These are phyloP conservation scores for Rhizomucor miehei DNA, from an alignment of 371 early-diverging fungal genomes.

Conservation along the genomic window DNA sequence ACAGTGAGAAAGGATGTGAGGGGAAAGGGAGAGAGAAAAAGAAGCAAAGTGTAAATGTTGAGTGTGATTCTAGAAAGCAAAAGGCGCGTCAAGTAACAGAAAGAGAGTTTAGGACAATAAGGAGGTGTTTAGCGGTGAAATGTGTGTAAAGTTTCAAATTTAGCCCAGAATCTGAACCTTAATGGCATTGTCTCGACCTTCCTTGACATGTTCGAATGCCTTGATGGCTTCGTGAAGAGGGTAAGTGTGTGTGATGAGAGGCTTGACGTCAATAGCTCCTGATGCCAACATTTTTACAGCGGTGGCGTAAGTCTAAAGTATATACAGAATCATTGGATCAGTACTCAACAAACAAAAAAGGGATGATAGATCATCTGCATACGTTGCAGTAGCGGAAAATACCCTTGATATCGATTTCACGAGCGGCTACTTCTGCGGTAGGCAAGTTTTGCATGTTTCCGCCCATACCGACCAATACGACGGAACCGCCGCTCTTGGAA, in stretches of 20 bases:
- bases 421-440: slow-evolving; percentile 38
- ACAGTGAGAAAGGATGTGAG: too few relatives aligned
- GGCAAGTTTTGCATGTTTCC: slow-evolving; percentile 42
- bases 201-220: slow-evolving; percentile 49
- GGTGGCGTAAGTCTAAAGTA: slow-evolving; percentile 38
- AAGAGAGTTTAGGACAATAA: too few relatives aligned
- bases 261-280: slow-evolving; percentile 44
- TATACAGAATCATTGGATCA: too few relatives aligned
- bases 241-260: slow-evolving; percentile 48
- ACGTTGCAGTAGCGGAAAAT: slow-evolving; percentile 53
- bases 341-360: too few relatives aligned
- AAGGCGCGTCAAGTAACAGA: too few relatives aligned
- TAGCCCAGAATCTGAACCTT: slow-evolving; percentile 45
- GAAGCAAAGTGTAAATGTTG: too few relatives aligned
- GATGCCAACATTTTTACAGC: slow-evolving; percentile 48
- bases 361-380: too few relatives aligned
- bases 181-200: slow-evolving; percentile 44
- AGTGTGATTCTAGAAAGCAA: too few relatives aligned
- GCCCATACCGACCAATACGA: slow-evolving; percentile 53
- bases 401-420: slow-evolving; percentile 51
- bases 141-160: too few relatives aligned
- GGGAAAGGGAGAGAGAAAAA: too few relatives aligned
- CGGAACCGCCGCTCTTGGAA: slow-evolving; percentile 43
- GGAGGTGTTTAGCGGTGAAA: too few relatives aligned
- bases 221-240: slow-evolving; percentile 38